Percentiles rank a stretch among this genome's conserved stretches.
Evolutionary conservation across 345 rosid species (phyloP).

Genomic region (Pugionium cornutum): DNA sequence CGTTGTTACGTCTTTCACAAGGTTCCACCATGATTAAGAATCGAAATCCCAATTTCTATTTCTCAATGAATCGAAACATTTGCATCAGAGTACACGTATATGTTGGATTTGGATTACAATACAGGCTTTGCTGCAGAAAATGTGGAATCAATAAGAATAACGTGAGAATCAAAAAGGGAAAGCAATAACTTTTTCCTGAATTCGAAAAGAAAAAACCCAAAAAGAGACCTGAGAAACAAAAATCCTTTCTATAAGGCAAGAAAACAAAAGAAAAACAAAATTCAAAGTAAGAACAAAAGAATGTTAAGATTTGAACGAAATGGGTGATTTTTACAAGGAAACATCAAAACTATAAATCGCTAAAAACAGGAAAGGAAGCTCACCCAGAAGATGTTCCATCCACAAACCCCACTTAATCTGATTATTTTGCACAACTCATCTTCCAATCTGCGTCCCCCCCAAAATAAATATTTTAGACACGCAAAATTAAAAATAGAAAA

Average conservation of each 20-base stretch:
- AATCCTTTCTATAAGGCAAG: background rate
- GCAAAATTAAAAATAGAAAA: constrained; percentile 13
- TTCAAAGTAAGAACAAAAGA: background rate
- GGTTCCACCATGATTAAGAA: constrained; percentile 54
- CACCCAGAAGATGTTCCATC: constrained; percentile 41
- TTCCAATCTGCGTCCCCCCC: constrained; percentile 29
- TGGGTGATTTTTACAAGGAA: constrained; percentile 9
- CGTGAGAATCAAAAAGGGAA: constrained; percentile 26
- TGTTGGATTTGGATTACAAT: constrained; percentile 2
- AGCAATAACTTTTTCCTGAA: background rate
- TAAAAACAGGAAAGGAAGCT: background rate
- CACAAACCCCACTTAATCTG: constrained; percentile 28
- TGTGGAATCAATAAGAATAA: constrained; percentile 22
- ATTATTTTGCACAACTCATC: constrained; percentile 28
- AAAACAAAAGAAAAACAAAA: background rate
- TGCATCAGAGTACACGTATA: background rate
- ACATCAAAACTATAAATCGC: background rate
- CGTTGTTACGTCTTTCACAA: constrained; percentile 47
- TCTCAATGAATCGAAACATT: constrained; percentile 24
- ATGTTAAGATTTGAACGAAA: background rate
- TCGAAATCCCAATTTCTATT: constrained; percentile 12
- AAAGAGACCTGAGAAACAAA: constrained; percentile 42
- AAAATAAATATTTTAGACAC: background rate
- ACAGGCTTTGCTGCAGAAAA: constrained; percentile 26
- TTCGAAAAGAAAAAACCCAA: constrained; percentile 16